A percentile compares a stretch with the other conserved stretches of the same genome.
Conservation (phyloP, 306 rosid species). For the Vachellia pachyceras region DNA sequence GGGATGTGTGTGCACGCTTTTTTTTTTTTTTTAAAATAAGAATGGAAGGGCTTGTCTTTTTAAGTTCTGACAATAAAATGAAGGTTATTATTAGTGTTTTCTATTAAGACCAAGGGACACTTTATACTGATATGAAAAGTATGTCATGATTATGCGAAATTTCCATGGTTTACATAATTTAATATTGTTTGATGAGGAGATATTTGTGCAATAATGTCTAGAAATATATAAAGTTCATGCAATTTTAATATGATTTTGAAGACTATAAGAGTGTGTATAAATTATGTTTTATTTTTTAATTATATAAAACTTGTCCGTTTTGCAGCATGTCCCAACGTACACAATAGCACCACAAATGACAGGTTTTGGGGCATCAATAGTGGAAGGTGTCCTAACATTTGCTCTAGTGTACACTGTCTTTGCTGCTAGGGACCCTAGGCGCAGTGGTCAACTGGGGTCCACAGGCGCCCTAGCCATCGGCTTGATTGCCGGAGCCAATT, state of each 20-base stretch:
- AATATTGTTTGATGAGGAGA: background rate
- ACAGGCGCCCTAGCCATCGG: slow-evolving; percentile 75
- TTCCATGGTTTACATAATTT: background rate
- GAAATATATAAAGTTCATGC: background rate
- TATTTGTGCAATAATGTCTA: background rate
- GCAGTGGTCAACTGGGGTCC: slow-evolving; percentile 56
- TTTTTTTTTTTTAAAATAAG: background rate
- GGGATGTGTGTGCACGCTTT: no score
- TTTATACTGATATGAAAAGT: background rate
- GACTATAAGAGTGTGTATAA: background rate
- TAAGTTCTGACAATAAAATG: background rate
- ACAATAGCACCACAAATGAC: slow-evolving; percentile 81
- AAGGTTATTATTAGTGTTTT: no score
- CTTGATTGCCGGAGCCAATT: slow-evolving; percentile 65
- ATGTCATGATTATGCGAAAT: background rate
- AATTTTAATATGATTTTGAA: background rate
- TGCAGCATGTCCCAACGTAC: slow-evolving; percentile 70
- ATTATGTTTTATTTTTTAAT: background rate
- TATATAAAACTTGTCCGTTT: background rate
- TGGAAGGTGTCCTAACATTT: slow-evolving; percentile 82
- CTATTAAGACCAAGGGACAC: background rate
- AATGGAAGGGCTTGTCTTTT: background rate
- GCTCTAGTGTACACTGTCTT: slow-evolving; percentile 73
- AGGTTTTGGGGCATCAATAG: slow-evolving; percentile 86
- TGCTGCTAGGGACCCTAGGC: slow-evolving; percentile 69